A percentile compares a stretch with the other conserved stretches of the same genome.
Evolutionary conservation across 2,329 filamentous ascomycete genomes (phyloP).

Genomic region (Trichoderma atrobrunneum): DNA sequence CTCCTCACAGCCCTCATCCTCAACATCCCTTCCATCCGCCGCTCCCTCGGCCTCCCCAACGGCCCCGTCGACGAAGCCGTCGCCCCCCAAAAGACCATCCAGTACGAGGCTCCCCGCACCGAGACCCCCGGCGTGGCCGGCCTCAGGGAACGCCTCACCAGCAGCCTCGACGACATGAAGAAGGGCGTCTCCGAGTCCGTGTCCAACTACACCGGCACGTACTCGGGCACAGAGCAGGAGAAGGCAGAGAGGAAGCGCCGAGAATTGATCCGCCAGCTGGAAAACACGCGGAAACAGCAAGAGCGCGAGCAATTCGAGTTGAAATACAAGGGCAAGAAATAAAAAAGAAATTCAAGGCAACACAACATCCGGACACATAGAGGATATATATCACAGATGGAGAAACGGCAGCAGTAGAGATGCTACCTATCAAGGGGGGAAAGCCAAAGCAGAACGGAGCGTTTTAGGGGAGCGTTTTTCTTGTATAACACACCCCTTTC

Average conservation of each 20-base stretch:
- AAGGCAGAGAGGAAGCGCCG: slow-evolving; percentile 36
- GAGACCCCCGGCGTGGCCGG: background rate
- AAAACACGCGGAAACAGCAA: slow-evolving; percentile 36
- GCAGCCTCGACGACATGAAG: slow-evolving; percentile 37
- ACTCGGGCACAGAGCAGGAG: slow-evolving; percentile 33
- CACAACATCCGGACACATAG: background rate
- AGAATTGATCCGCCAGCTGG: slow-evolving; percentile 36
- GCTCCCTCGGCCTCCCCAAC: slow-evolving; percentile 37
- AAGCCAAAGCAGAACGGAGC: background rate
- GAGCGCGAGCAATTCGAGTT: slow-evolving; percentile 40
- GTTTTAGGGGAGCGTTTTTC: background rate
- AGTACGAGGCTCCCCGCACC: slow-evolving; percentile 37
- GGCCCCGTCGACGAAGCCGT: slow-evolving; percentile 26
- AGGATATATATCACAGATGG: background rate
- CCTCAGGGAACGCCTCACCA: slow-evolving; percentile 31
- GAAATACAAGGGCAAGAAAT: slow-evolving; percentile 38
- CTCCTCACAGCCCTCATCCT: slow-evolving; percentile 39
- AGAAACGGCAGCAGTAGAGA: background rate
- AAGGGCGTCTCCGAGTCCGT: slow-evolving; percentile 37
- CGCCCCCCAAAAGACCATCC: slow-evolving; percentile 19
- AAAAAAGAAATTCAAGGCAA: background rate
- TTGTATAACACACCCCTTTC: slow-evolving; percentile 2
- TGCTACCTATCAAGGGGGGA: background rate
- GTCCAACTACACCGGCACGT: slow-evolving; percentile 36
- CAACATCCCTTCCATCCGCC: slow-evolving; percentile 39